Evolutionary conservation across 441 rosid species (phyloP).

Genomic region (Gossypium gossypioides): DNA sequence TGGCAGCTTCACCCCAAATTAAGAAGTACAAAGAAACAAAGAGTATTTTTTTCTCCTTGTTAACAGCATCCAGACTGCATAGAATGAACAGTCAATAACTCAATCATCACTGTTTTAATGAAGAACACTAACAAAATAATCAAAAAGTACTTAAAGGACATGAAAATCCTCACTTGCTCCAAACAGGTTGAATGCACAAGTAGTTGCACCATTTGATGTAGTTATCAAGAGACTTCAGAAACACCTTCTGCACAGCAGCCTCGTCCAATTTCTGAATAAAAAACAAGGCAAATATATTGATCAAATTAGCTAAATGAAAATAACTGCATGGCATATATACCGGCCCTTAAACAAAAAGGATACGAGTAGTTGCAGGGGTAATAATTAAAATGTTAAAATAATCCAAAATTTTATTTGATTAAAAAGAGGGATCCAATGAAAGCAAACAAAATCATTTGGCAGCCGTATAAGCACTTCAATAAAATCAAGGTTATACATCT

Average conservation of each 20-base stretch:
- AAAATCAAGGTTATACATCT: not conserved
- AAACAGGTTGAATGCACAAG: constrained; percentile 76
- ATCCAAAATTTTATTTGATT: not conserved
- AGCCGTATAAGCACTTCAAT: not conserved
- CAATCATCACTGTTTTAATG: not conserved
- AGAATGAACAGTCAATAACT: not conserved
- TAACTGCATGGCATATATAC: not conserved
- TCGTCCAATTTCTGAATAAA: constrained; percentile 64
- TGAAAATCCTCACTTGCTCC: constrained; percentile 60
- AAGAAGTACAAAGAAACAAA: constrained; percentile 73
- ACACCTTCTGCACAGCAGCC: constrained; percentile 63
- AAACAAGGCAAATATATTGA: constrained; percentile 9
- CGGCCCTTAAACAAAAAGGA: not conserved
- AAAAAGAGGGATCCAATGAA: not conserved
- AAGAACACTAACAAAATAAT: constrained; percentile 11
- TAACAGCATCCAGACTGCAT: constrained; percentile 70
- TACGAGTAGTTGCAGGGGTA: not conserved
- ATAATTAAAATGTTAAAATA: not conserved
- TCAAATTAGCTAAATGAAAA: not conserved
- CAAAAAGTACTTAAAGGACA: constrained; percentile 15
- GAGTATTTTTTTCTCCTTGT: constrained; percentile 76
- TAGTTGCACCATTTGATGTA: constrained; percentile 88
- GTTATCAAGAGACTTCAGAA: constrained; percentile 75
- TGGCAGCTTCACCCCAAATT: constrained; percentile 98
- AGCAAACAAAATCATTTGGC: not conserved